A percentile compares a stretch with the other conserved stretches of the same genome.
phyloP scores from a whole-genome alignment of 768 basidiomycete species.

The Lanmaoa pseudosensibilis region DNA sequence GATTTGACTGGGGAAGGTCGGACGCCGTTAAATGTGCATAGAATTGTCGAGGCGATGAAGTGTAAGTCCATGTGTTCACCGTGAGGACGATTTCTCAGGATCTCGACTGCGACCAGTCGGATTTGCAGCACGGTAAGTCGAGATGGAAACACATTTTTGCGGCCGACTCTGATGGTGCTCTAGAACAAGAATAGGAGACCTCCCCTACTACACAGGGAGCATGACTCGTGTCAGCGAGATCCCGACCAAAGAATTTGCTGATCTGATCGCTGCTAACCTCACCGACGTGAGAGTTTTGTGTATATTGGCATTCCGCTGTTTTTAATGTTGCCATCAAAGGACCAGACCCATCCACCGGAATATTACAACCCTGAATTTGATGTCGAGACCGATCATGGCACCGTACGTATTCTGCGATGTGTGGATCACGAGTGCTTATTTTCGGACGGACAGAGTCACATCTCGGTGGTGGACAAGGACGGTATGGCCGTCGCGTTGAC shows the following conservation, averaged over 20 bases:
- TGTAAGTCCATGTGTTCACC: slow-evolving; percentile 46
- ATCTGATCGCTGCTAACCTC: slow-evolving; percentile 60
- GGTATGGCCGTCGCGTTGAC: slow-evolving; percentile 89
- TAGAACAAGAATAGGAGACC: slow-evolving; percentile 85
- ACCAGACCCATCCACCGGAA: slow-evolving; percentile 72
- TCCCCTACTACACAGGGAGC: slow-evolving; percentile 56
- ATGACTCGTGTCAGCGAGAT: slow-evolving; percentile 60
- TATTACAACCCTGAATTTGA: slow-evolving; percentile 89
- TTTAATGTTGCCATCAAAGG: slow-evolving; percentile 44
- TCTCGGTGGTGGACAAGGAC: slow-evolving; percentile 76
- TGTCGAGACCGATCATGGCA: slow-evolving; percentile 80
- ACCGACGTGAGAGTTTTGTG: slow-evolving; percentile 67
- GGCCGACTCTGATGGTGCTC: slow-evolving; percentile 16
- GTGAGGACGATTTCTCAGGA: slow-evolving; percentile 10
- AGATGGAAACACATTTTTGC: slow-evolving; percentile 7
- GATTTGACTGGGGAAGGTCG: slow-evolving; percentile 47
- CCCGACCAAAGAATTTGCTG: slow-evolving; percentile 66
- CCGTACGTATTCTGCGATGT: slow-evolving; percentile 36
- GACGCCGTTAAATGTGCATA: slow-evolving; percentile 70
- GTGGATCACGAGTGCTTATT: slow-evolving; percentile 5
- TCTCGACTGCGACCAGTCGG: slow-evolving; percentile 43
- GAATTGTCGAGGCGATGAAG: slow-evolving; percentile 83
- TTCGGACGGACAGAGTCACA: slow-evolving; percentile 62
- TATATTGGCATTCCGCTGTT: slow-evolving; percentile 2
- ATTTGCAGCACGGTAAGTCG: slow-evolving; percentile 58